Percentiles rank a stretch among this genome's conserved stretches.
phyloP scores from a whole-genome alignment of 345 rosid species.

The Geranium brycei region DNA sequence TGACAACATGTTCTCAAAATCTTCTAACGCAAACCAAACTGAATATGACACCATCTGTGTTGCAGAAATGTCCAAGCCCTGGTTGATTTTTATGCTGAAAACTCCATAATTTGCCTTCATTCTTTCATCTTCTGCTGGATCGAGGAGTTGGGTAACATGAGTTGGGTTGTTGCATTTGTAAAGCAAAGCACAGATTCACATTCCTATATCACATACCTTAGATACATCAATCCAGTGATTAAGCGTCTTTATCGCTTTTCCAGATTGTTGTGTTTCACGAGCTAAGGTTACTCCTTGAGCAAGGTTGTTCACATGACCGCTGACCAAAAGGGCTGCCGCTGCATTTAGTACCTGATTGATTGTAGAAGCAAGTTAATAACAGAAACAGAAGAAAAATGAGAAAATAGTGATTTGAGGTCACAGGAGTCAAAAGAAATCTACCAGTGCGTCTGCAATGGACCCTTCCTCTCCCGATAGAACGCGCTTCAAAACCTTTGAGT shows the following conservation, averaged over 20 bases:
- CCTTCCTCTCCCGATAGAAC: slow-evolving; percentile 22
- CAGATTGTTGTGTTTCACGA: slow-evolving; percentile 62
- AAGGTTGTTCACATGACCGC: slow-evolving; percentile 39
- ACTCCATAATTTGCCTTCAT: background rate
- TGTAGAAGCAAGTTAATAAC: background rate
- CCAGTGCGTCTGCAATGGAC: slow-evolving; percentile 21
- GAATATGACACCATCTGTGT: too few species aligned
- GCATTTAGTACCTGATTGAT: slow-evolving; percentile 72
- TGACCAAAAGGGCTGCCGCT: slow-evolving; percentile 77
- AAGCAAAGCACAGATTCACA: background rate
- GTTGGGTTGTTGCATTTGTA: background rate
- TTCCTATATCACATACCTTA: slow-evolving; percentile 21
- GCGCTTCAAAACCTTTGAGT: slow-evolving; percentile 13
- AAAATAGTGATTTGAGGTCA: background rate
- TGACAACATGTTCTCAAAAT: too few species aligned
- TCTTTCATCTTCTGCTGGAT: background rate
- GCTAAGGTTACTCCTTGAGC: slow-evolving; percentile 66
- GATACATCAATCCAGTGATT: slow-evolving; percentile 54
- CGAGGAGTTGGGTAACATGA: background rate
- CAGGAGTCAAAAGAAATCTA: slow-evolving; percentile 4
- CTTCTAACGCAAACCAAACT: too few species aligned
- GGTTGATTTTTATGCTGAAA: too few species aligned
- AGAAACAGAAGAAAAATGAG: too few species aligned
- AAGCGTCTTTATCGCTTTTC: slow-evolving; percentile 61
- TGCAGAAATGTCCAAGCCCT: too few species aligned